A percentile compares a stretch with the other conserved stretches of the same genome.
Conservation (phyloP, 2,329 filamentous ascomycete genomes). For the Hypoxylon sp. region DNA sequence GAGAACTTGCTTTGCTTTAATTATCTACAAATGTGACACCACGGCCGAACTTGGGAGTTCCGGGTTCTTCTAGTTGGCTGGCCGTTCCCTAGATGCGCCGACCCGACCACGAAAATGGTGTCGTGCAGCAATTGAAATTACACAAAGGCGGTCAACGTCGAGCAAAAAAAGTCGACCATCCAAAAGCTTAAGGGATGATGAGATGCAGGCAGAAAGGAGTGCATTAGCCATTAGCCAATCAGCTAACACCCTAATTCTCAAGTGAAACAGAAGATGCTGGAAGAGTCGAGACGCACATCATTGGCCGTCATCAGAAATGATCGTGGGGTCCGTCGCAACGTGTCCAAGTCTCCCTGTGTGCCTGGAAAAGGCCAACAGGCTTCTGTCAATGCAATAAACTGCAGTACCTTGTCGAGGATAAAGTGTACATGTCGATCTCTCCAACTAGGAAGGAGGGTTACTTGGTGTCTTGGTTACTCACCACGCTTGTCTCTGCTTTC, state of each 20-base stretch:
- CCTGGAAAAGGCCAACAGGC: slow-evolving; percentile 39
- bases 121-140: slow-evolving; percentile 49
- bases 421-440: slow-evolving; percentile 46
- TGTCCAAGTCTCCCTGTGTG: slow-evolving; percentile 49
- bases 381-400: slow-evolving; percentile 38
- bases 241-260: slow-evolving; percentile 34
- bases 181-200: slow-evolving; percentile 15
- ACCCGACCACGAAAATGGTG: slow-evolving; percentile 35
- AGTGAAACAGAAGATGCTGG: slow-evolving; percentile 60
- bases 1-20: slow-evolving; percentile 3
- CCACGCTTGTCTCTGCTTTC: slow-evolving; percentile 19
- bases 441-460: slow-evolving; percentile 43
- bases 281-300: slow-evolving; percentile 48
- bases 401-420: slow-evolving; percentile 46
- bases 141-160: slow-evolving; percentile 47
- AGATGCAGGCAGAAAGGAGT: slow-evolving; percentile 60
- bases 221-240: slow-evolving; percentile 56
- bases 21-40: slow-evolving; percentile 33
- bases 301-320: slow-evolving; percentile 40
- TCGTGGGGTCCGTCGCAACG: slow-evolving; percentile 49
- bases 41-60: slow-evolving; percentile 22
- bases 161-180: slow-evolving; percentile 31
- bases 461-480: slow-evolving; percentile 43
- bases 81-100: slow-evolving; percentile 28
- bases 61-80: slow-evolving; percentile 18